Evolutionary conservation across 768 basidiomycete genomes (phyloP), one percentile per base, ranked within the genome.

Genomic region (Suillus plorans): DNA sequence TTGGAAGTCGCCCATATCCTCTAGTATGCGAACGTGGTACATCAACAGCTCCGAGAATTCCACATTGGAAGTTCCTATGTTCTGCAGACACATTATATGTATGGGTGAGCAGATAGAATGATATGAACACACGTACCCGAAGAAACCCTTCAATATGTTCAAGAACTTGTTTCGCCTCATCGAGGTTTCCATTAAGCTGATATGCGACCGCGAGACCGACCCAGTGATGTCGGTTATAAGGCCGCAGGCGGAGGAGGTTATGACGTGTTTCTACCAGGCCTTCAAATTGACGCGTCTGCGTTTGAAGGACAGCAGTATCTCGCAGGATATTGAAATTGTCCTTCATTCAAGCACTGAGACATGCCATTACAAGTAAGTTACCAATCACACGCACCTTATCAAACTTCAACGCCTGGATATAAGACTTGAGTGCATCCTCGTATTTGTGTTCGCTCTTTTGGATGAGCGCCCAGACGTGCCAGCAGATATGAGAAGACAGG

Each of bases 391-490:
- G 69, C 71, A 97, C 96, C 80, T 90, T 90, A 80, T 99, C 97
- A 71, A 92, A 92, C 66, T 85, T 85, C 68, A 96, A 80, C 3
- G 96, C 97, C 79, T 94, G 91, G 2, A 85, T 87, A 76, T 98
- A 99, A 31, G 95, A 95, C 71, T 95, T 92, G 71, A 94, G 82
- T 0, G 97, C 95, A 71, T 96, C 95, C 68, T 94, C 93, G 71
- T 94, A 98, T 73, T 97, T 94, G 77, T 92, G 95, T 75, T 97
- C 92, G 10, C 90, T 90, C 76, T 97, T 94, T 75, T 95, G 92
- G 25, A 97, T 88, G 71, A 99, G 89, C 34, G 95, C 97, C 74
- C 94, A 92, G 68, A 99, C 97, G 77, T 99, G 97, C 96, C 97
- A 99, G 73, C 90, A 91, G 73, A 99, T 98, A 72, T 98, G 95